Base-by-base conservation (phyloP, 2,329 filamentous ascomycete genomes). In the Phyllachora maydis region DNA sequence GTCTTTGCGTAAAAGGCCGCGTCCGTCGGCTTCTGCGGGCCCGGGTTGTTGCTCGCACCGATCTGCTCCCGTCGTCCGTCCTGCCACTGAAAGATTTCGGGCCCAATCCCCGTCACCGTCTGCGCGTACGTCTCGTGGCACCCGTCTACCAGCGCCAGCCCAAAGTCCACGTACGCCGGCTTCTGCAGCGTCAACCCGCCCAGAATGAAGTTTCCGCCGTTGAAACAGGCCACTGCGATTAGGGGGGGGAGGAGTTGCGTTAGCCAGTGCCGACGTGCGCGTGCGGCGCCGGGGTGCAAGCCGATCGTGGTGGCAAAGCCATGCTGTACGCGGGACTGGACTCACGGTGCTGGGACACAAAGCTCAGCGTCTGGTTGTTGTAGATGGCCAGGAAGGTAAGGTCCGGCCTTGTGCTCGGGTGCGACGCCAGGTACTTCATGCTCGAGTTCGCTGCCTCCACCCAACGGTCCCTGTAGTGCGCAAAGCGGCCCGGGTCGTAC, bases 171-270 rank as follows among this genome's bases (percentile, higher is more conserved):
- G 45, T 85, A 83, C 11, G 67, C 59, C 21, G 65, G 52, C 23
- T 64, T 49, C 22, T 59, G 47, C 18, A 91, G 62, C 1, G 72
- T 65, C 13, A 75, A 59, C 4, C 79, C 81, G 12, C 73, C 81
- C 11, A 91, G 64, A 35, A 91, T 70, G 49, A 90, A 81, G 45
- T 73, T 90, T 10, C 82, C 82, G 16, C 77, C 81, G 27, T 75
- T 65, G 39, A 91, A 91, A 45, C 78, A 88, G 17, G 75, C 74
- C 28, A 90, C 59, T 65, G 25, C 18, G 5, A 19, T 39, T 40
- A 1, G 42, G 16, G 11, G 14, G 12, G 11, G 14, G 24, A n/a
- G n/a, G n/a, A n/a, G n/a, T n/a, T n/a, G n/a, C n/a, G n/a, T n/a
- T n/a, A n/a, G n/a, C n/a, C n/a, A n/a, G n/a, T n/a, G n/a, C n/a